These are phyloP conservation scores for Tylopilus cervinicoccineus DNA, from an alignment of 768 basidiomycete species.

Conservation along the genomic window DNA sequence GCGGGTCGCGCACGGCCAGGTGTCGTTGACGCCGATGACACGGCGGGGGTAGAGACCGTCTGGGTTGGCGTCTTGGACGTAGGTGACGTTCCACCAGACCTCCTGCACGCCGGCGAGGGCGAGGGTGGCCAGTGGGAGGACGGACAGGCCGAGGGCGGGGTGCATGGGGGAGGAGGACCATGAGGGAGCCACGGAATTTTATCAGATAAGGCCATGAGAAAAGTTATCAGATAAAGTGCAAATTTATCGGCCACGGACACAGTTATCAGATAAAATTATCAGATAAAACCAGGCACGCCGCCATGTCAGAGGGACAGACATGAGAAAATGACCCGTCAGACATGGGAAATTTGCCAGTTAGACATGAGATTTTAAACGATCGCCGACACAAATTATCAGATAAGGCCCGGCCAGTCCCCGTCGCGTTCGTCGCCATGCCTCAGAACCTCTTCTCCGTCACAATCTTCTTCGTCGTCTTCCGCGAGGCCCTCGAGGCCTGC, in stretches of 20 bases:
- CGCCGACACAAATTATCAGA: neutral
- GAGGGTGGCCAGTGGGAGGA: slow-evolving; percentile 28
- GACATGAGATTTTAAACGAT: no score
- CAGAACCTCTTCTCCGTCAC: slow-evolving; percentile 77
- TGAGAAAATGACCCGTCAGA: neutral
- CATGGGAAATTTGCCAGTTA: no score
- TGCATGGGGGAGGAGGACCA: neutral
- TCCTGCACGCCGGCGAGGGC: slow-evolving; percentile 67
- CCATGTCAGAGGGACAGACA: no score
- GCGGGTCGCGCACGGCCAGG: slow-evolving; percentile 79
- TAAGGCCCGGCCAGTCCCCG: neutral
- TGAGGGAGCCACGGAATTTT: neutral
- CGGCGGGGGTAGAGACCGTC: slow-evolving; percentile 75
- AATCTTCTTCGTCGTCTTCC: slow-evolving; percentile 95
- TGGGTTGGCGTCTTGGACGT: slow-evolving; percentile 74
- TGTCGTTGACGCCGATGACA: slow-evolving; percentile 84
- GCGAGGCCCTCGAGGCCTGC: slow-evolving; percentile 89
- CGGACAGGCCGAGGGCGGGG: slow-evolving; percentile 2
- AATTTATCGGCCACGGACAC: neutral
- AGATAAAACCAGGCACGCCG: no score
- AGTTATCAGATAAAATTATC: neutral
- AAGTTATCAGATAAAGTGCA: neutral
- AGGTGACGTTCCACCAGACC: slow-evolving; percentile 90
- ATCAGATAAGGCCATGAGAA: neutral
- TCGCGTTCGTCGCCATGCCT: neutral